Percentiles rank a stretch among this genome's conserved stretches.
Conservation (phyloP, 2,329 filamentous ascomycete species). For the Cladosporium sp. region DNA sequence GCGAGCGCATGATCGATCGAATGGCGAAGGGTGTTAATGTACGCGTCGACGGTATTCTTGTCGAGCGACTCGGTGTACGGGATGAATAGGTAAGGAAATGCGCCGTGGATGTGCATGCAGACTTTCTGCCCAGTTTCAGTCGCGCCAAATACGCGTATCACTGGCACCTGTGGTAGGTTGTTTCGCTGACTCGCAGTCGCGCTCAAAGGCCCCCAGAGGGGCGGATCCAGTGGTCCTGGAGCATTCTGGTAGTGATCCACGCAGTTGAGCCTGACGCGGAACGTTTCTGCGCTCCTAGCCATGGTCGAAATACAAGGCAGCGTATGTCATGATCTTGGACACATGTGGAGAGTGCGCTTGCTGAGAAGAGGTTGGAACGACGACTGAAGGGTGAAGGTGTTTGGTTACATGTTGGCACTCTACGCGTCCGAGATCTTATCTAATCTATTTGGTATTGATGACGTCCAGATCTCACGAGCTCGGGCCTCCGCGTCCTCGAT, state of each 20-base stretch:
- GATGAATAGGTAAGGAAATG: constrained; percentile 91
- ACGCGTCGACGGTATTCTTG: constrained; percentile 56
- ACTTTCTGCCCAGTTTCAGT: constrained; percentile 95
- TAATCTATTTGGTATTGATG: no score
- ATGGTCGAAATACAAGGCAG: constrained; percentile 21
- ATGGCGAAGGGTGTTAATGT: constrained; percentile 70
- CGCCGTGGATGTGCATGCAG: constrained; percentile 91
- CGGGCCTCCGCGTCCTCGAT: no score
- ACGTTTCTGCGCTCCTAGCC: constrained; percentile 35
- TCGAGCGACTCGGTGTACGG: constrained; percentile 23
- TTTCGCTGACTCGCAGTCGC: constrained; percentile 53
- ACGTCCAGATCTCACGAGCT: no score
- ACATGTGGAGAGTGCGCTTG: background rate
- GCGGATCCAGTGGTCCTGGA: constrained; percentile 74
- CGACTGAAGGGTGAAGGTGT: no score
- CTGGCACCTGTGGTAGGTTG: constrained; percentile 68
- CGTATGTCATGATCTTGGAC: constrained; percentile 22
- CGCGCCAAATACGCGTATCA: constrained; percentile 84
- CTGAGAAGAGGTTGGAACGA: no score
- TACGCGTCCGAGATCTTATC: no score
- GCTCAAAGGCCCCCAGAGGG: constrained; percentile 48
- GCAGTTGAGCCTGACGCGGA: constrained; percentile 88
- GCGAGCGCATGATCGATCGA: constrained; percentile 89
- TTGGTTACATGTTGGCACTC: no score
- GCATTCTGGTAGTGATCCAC: constrained; percentile 87